phyloP scores from a whole-genome alignment of 306 rosid species.

The Acacia crassicarpa region DNA sequence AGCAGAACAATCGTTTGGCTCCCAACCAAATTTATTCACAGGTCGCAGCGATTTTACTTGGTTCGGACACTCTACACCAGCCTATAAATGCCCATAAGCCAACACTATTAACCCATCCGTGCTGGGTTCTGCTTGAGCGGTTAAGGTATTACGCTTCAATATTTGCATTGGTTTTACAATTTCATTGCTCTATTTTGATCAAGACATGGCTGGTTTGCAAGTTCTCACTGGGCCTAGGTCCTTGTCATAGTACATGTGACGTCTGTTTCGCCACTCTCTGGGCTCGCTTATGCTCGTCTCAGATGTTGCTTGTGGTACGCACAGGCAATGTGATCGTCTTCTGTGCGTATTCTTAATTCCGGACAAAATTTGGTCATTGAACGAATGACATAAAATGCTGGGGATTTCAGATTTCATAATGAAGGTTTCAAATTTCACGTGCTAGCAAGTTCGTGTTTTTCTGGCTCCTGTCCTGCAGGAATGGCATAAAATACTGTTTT shows the following conservation, averaged over 20 bases:
- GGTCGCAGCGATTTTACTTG: background rate
- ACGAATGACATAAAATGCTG: background rate
- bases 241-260: background rate
- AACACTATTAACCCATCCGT: background rate
- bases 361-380: background rate
- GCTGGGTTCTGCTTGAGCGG: background rate
- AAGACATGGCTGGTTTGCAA: background rate
- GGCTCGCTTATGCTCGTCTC: background rate
- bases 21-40: background rate
- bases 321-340: background rate
- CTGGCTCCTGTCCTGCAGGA: background rate
- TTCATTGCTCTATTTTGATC: background rate
- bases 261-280: background rate
- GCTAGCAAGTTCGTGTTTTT: conserved; percentile 8
- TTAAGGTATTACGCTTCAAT: background rate
- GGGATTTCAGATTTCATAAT: background rate
- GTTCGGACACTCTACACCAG: background rate
- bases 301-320: background rate
- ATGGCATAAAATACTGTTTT: conserved; percentile 1
- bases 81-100: background rate
- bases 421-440: background rate
- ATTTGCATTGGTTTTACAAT: background rate
- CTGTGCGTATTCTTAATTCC: background rate
- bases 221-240: background rate
- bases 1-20: background rate